A percentile compares a stretch with the other conserved stretches of the same genome.
These are phyloP conservation scores for Lentinula edodes DNA, from an alignment of 768 basidiomycete species.

Conservation along the genomic window DNA sequence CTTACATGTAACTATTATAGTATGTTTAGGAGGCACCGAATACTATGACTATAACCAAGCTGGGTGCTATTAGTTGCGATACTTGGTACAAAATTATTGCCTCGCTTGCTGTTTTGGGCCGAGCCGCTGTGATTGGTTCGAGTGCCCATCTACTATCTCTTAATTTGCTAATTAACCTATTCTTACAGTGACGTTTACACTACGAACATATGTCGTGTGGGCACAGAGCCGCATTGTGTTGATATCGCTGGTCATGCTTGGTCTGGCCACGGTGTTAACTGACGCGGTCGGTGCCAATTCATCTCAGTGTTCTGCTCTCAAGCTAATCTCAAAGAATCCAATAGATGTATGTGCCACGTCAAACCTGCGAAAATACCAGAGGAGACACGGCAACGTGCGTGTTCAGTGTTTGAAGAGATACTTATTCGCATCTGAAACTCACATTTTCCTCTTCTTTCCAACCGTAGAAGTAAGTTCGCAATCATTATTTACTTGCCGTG, in stretches of 20 bases:
- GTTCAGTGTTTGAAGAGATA: neutral
- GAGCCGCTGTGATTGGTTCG: slow-evolving; percentile 22
- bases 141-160: neutral
- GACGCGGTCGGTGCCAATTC: slow-evolving; percentile 15
- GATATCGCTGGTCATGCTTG: slow-evolving; percentile 15
- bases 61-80: slow-evolving; percentile 16
- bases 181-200: slow-evolving; percentile 7
- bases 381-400: slow-evolving; percentile 11
- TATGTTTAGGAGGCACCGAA: neutral
- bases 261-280: slow-evolving; percentile 15
- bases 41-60: neutral
- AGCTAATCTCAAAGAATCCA: neutral
- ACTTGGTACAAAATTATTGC: slow-evolving; percentile 20
- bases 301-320: neutral
- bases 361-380: slow-evolving; percentile 8
- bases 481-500: neutral
- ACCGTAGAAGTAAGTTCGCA: neutral
- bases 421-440: neutral
- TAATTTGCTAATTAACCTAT: neutral
- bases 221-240: slow-evolving; percentile 13
- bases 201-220: slow-evolving; percentile 20
- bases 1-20: neutral
- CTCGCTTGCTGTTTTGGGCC: slow-evolving; percentile 22
- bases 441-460: neutral
- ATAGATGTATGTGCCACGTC: slow-evolving; percentile 15